These are phyloP conservation scores for Septoria linicola DNA, from an alignment of 2,329 filamentous ascomycete genomes.

Conservation along the genomic window DNA sequence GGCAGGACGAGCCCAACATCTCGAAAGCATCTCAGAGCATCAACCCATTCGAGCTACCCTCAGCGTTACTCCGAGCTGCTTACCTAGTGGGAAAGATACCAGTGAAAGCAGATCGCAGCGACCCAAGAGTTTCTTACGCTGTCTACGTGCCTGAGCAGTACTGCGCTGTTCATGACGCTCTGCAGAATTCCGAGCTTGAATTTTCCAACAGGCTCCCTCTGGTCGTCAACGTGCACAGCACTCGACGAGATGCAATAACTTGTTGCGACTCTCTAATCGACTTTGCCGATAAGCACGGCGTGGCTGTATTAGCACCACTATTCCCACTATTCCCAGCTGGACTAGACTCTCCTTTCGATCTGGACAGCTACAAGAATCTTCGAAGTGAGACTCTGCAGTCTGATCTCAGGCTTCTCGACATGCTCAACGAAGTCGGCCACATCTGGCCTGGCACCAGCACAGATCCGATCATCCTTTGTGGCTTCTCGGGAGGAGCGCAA, in stretches of 20 bases:
- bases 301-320: slow-evolving; percentile 19
- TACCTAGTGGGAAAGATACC: slow-evolving; percentile 21
- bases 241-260: slow-evolving; percentile 12
- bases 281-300: slow-evolving; percentile 14
- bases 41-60: slow-evolving; percentile 13
- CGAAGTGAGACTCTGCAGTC: slow-evolving; percentile 7
- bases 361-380: slow-evolving; percentile 19
- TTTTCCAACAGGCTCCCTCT: slow-evolving; percentile 8
- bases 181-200: slow-evolving; percentile 2
- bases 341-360: slow-evolving; percentile 11
- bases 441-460: slow-evolving; percentile 18
- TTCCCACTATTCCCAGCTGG: slow-evolving; percentile 19
- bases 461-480: slow-evolving; percentile 12
- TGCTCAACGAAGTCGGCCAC: slow-evolving; percentile 15
- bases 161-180: slow-evolving; percentile 7
- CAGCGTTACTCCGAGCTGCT: slow-evolving; percentile 17
- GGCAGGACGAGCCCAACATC: slow-evolving; percentile 10
- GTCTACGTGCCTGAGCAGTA: slow-evolving; percentile 19
- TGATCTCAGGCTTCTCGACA: slow-evolving; percentile 14
- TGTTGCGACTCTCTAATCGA: slow-evolving; percentile 15
- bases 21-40: slow-evolving; percentile 4
- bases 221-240: slow-evolving; percentile 19
- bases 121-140: slow-evolving; percentile 17
- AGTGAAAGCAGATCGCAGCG: slow-evolving; percentile 11
- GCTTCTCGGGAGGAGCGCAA: slow-evolving; percentile 20